A percentile compares a stretch with the other conserved stretches of the same genome.
Conservation (phyloP, 1,284 basidiomycete genomes). For the Fomitopsis betulina region DNA sequence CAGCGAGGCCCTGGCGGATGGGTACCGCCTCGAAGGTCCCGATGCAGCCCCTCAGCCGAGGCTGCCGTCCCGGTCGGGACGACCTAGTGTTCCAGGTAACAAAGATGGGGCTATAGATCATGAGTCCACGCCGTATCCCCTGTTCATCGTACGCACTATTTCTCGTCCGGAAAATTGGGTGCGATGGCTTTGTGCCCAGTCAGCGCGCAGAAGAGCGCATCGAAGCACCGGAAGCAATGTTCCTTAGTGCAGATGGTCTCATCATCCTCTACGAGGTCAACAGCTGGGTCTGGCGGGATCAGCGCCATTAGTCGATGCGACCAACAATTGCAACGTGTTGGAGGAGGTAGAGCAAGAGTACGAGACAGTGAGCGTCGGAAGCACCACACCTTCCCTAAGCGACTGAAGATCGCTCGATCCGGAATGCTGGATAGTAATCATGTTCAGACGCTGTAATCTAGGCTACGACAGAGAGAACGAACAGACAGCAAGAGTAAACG, state of each 20-base stretch:
- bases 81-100: conserved; percentile 90
- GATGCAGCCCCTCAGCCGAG: conserved; percentile 88
- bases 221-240: conserved; percentile 79
- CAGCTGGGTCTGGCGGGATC: conserved; percentile 39
- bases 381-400: not conserved
- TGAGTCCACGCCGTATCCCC: not conserved
- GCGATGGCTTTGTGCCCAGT: conserved; percentile 47
- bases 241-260: conserved; percentile 55
- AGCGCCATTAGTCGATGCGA: conserved; percentile 38
- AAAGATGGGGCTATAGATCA: conserved; percentile 76
- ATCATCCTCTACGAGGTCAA: conserved; percentile 26
- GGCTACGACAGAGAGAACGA: not conserved
- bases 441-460: not conserved
- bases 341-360: conserved; percentile 16
- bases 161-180: conserved; percentile 61
- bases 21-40: conserved; percentile 86
- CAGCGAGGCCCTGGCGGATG: conserved; percentile 73
- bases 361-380: not conserved
- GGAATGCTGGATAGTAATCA: not conserved
- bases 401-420: not conserved
- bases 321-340: not conserved
- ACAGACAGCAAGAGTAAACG: not conserved
- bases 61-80: conserved; percentile 51
- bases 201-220: conserved; percentile 71
- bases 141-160: conserved; percentile 51